phyloP scores from a whole-genome alignment of 176 grass and related monocot genomes.

The Juncus effusus region DNA sequence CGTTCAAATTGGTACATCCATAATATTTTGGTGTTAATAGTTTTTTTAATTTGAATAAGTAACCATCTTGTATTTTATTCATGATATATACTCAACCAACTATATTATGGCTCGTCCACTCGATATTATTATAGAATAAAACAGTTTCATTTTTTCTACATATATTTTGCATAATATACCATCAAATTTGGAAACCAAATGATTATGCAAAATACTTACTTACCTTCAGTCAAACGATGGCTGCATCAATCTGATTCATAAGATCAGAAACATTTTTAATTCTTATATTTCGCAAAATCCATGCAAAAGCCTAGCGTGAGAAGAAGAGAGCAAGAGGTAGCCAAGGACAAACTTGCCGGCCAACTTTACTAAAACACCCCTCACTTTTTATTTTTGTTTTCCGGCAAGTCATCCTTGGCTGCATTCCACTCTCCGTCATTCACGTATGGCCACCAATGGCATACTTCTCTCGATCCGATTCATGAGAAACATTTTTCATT shows the following conservation, averaged over 20 bases:
- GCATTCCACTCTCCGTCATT: conserved; percentile 35
- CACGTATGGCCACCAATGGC: conserved; percentile 28
- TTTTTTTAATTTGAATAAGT: too few species aligned
- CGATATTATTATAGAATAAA: neutral
- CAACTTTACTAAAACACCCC: neutral
- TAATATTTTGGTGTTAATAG: too few species aligned
- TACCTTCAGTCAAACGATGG: neutral
- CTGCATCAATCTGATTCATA: neutral
- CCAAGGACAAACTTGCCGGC: conserved; percentile 38
- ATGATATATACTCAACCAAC: too few species aligned
- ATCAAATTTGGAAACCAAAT: neutral
- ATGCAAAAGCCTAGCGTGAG: conserved; percentile 24
- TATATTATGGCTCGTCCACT: too few species aligned
- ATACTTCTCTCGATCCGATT: neutral
- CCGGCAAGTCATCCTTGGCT: conserved; percentile 54
- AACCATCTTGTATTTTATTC: too few species aligned
- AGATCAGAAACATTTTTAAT: neutral
- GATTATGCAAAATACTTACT: neutral
- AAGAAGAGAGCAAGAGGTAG: conserved; percentile 34
- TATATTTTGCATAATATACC: neutral
- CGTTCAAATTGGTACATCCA: too few species aligned
- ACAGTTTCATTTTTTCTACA: neutral
- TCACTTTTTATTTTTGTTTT: neutral
- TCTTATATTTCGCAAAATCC: neutral
- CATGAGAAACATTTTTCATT: too few species aligned